Base-by-base conservation (phyloP, 352 stramenopile genomes). In the Pythium sp. region DNA sequence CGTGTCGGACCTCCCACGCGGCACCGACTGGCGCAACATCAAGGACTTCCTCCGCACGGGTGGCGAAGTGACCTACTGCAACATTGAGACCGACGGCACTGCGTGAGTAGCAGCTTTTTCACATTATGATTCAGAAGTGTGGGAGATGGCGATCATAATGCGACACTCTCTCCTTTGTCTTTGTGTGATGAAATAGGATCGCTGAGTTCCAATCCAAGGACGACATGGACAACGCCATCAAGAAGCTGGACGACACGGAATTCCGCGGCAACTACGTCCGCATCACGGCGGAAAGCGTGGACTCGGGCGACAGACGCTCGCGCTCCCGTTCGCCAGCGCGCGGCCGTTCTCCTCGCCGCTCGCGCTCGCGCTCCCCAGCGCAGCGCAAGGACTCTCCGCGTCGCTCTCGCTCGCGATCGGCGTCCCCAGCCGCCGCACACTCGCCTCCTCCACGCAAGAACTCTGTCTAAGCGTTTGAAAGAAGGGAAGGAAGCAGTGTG, bases 241-340 rank as follows among this genome's bases (percentile, higher is more conserved):
- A 84, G 62, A 95, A 95, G 76, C 79, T 95, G 28, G 86, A 95
- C 64, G 88, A 95, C 81, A 95, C 88, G 46, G 88, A 95, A 55
- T 95, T 95, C 77, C 86, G 86, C 62, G 87, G 87, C 67, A 90
- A 82, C 71, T 93, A 91, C 69, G 85, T 95, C 34, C 86, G 87
- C 49, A 81, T 95, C 61, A 77, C 80, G 7, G 68, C 82, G 18
- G 81, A 87, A 60, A 73, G 68, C 53, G 57, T 38, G 26, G 72
- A 75, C 59, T 73, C 64, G n/a, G 41, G 67, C 32, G 66, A 65
- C 59, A 69, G 64, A 20, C 80, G 82, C 66, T 86, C 75, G 41
- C 86, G 86, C 64, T 92, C 84, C 65, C 78, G 79, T 60, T 92
- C 86, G 9, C 84, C 78, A 24, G 78, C 79, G 24, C 84, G 82